Conservation (phyloP, 176 grass and related monocot genomes). For the Areca catechu region DNA sequence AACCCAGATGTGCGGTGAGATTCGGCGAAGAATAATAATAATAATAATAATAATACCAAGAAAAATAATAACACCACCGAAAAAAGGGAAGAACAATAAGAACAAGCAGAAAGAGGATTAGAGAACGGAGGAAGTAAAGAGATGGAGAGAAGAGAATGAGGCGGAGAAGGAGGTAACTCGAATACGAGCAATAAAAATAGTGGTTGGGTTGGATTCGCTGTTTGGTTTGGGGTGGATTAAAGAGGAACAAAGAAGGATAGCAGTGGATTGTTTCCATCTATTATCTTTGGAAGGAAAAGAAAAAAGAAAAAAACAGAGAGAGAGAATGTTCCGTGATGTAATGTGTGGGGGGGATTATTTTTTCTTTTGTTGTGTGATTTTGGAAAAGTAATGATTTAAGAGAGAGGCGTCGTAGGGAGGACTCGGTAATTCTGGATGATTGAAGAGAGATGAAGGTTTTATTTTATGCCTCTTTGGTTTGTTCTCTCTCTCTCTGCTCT, state of each 20-base stretch:
- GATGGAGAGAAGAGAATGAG: too few relatives aligned
- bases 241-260: background rate
- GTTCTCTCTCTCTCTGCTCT: too few relatives aligned
- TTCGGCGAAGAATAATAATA: constrained; percentile 2
- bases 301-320: too few relatives aligned
- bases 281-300: too few relatives aligned
- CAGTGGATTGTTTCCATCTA: too few relatives aligned
- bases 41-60: background rate
- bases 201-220: background rate
- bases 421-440: too few relatives aligned
- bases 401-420: background rate
- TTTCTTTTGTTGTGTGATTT: background rate
- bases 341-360: too few relatives aligned
- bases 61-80: background rate
- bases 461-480: too few relatives aligned
- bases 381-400: background rate
- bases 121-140: too few relatives aligned
- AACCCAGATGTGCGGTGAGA: constrained; percentile 14
- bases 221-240: background rate
- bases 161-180: too few relatives aligned
- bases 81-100: background rate
- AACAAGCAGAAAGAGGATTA: background rate
- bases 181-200: background rate
- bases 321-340: too few relatives aligned
- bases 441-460: too few relatives aligned